These are phyloP conservation scores for Mentha longifolia DNA, from an alignment of 257 asterid species.

Conservation along the genomic window DNA sequence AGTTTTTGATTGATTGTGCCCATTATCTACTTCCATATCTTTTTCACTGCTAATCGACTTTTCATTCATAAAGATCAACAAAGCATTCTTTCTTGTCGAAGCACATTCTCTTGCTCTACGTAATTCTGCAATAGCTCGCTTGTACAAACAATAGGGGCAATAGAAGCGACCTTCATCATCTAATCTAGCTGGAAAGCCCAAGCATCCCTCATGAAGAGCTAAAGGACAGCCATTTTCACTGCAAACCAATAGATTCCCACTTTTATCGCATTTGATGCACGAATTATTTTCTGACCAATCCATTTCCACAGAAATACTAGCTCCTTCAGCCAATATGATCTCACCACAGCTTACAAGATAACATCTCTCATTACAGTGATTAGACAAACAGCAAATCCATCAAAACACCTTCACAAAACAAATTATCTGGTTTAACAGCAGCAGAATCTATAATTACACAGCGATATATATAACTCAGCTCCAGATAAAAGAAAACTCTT, in stretches of 20 bases:
- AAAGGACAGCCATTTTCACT: slow-evolving; percentile 66
- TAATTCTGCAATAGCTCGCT: slow-evolving; percentile 51
- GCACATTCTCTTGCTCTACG: slow-evolving; percentile 58
- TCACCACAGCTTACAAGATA: neutral
- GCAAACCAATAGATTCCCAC: slow-evolving; percentile 67
- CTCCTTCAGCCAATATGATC: slow-evolving; percentile 19
- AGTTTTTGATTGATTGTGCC: slow-evolving; percentile 22
- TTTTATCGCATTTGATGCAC: slow-evolving; percentile 75
- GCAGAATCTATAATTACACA: neutral
- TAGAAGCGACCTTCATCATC: slow-evolving; percentile 61
- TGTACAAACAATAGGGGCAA: slow-evolving; percentile 79
- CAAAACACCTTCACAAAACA: slow-evolving; percentile 16
- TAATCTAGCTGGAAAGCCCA: slow-evolving; percentile 57
- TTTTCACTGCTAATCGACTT: slow-evolving; percentile 35
- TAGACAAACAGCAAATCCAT: slow-evolving; percentile 8
- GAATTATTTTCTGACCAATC: slow-evolving; percentile 43
- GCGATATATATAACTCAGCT: neutral
- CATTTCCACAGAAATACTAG: slow-evolving; percentile 43
- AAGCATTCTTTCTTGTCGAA: slow-evolving; percentile 58
- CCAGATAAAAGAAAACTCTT: neutral
- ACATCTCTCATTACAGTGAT: slow-evolving; percentile 21
- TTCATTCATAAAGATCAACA: slow-evolving; percentile 53
- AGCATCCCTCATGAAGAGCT: slow-evolving; percentile 65
- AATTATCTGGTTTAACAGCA: neutral
- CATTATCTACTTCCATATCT: slow-evolving; percentile 35